Evolutionary conservation across 2,329 filamentous ascomycete genomes (phyloP).

Genomic region (Aspergillus melleus): DNA sequence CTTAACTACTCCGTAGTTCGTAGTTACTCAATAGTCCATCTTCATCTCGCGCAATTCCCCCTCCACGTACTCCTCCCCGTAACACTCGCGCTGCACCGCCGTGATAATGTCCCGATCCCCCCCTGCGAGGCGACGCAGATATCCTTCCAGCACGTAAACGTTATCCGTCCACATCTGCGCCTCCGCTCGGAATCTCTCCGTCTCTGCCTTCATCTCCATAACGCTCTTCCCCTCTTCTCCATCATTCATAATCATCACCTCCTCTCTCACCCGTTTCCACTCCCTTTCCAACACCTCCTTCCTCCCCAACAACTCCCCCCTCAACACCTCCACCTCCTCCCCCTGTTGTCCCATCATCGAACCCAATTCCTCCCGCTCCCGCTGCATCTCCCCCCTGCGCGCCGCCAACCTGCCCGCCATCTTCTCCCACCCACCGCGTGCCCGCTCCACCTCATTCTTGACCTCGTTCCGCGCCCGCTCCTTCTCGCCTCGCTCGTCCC

Average conservation of each 20-base stretch:
- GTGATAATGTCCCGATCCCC: constrained; percentile 48
- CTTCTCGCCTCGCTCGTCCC: constrained; percentile 54
- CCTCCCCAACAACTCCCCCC: constrained; percentile 19
- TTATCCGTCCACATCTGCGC: constrained; percentile 47
- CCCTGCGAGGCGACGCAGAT: constrained; percentile 37
- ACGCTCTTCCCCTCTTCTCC: constrained; percentile 37
- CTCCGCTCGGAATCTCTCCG: constrained; percentile 22
- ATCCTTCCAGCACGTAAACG: constrained; percentile 44
- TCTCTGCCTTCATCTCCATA: constrained; percentile 34
- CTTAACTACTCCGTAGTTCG: too few species aligned
- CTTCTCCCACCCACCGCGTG: constrained; percentile 29
- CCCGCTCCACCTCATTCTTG: constrained; percentile 30
- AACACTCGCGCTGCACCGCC: constrained; percentile 47
- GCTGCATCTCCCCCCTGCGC: constrained; percentile 33
- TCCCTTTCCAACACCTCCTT: constrained; percentile 30
- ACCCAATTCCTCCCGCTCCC: constrained; percentile 25
- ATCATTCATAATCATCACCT: constrained; percentile 10
- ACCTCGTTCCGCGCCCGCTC: constrained; percentile 34
- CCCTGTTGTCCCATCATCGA: constrained; percentile 21
- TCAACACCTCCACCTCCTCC: constrained; percentile 17
- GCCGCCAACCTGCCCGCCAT: constrained; percentile 37
- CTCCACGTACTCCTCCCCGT: constrained; percentile 58
- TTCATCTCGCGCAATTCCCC: constrained; percentile 48
- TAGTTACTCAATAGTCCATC: too few species aligned
- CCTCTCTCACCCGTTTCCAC: constrained; percentile 32